Evolutionary conservation across 2,329 filamentous ascomycete species (phyloP), one percentile per base, ranked within the genome.

Genomic region (Fusarium longipes): DNA sequence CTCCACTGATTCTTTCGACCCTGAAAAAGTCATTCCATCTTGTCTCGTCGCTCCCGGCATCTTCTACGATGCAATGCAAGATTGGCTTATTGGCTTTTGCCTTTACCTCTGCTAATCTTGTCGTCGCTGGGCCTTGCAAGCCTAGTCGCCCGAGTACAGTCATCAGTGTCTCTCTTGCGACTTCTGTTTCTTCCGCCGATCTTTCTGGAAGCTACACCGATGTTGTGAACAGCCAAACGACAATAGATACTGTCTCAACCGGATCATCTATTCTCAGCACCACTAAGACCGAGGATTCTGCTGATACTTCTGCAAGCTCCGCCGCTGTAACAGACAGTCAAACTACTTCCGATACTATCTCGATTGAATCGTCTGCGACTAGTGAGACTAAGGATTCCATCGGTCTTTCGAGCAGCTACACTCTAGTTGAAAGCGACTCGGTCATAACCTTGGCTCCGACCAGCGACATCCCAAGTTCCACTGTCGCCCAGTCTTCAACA

Each of bases 271-370:
- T n/a, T n/a, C n/a, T 18, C 11, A 17, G 17, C 1, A 18, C 24
- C 2, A n/a, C 2, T 3, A 15, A 20, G 1, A 30, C 8, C 1
- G 14, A 29, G 0, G 14, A 30, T n/a, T 3, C 3, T 2, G 20
- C n/a, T 0, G 25, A 4, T n/a, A n/a, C n/a, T n/a, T n/a, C n/a
- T n/a, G n/a, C n/a, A n/a, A n/a, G n/a, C n/a, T n/a, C n/a, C n/a
- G n/a, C n/a, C n/a, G n/a, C n/a, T n/a, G n/a, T n/a, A n/a, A n/a
- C n/a, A n/a, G n/a, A n/a, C n/a, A n/a, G n/a, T n/a, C n/a, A n/a
- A n/a, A n/a, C n/a, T n/a, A n/a, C n/a, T n/a, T n/a, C n/a, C n/a
- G n/a, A n/a, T n/a, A n/a, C n/a, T n/a, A n/a, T n/a, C n/a, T n/a
- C n/a, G n/a, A n/a, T n/a, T n/a, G n/a, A n/a, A n/a, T n/a, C n/a